Conservation (phyloP, 78 protist species). For the Dictyostelium capitatum region DNA sequence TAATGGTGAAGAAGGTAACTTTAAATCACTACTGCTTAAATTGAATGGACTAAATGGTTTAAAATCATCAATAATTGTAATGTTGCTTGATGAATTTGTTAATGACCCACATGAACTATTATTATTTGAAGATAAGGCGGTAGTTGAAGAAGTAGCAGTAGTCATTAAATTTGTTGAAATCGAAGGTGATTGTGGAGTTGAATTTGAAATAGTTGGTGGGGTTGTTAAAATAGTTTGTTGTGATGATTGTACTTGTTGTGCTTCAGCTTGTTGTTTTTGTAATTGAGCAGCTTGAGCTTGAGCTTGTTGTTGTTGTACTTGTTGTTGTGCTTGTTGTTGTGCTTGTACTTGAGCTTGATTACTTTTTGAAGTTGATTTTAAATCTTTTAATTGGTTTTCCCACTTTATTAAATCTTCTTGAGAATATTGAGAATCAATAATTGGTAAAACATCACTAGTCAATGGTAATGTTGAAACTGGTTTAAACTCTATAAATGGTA, state of each 20-base stretch:
- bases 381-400: slow-evolving; percentile 69
- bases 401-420: slow-evolving; percentile 55
- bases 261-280: slow-evolving; percentile 18
- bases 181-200: slow-evolving; percentile 6
- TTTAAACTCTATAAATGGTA: slow-evolving; percentile 72
- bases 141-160: neutral
- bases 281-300: neutral
- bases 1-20: slow-evolving; percentile 4
- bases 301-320: slow-evolving; percentile 20
- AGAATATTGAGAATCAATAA: slow-evolving; percentile 24
- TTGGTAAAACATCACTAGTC: slow-evolving; percentile 26
- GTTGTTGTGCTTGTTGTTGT: neutral
- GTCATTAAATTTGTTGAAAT: neutral
- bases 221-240: neutral
- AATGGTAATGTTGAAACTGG: neutral
- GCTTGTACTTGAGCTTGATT: neutral
- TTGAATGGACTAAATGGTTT: neutral
- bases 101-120: neutral
- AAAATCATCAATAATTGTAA: neutral
- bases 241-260: neutral
- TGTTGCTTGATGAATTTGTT: neutral
- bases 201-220: neutral
- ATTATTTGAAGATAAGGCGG: neutral
- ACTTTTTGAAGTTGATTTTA: neutral
- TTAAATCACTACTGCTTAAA: neutral